Evolutionary conservation across 805 yeast genomes (phyloP).

Genomic region (Wickerhamomyces alni): DNA sequence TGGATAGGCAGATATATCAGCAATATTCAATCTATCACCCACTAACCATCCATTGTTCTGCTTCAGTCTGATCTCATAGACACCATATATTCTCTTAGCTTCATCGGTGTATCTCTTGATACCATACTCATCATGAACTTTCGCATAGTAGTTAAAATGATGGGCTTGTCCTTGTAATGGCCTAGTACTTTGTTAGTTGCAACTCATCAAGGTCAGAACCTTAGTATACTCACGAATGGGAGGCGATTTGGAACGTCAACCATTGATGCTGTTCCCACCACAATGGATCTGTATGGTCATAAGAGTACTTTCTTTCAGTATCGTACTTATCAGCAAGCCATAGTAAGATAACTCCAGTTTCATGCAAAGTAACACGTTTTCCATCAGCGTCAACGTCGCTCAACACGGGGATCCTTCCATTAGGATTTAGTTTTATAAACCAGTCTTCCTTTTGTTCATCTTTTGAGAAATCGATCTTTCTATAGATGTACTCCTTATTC

Average conservation of each 20-base stretch:
- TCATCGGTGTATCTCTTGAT: constrained; percentile 44
- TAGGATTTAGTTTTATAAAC: constrained; percentile 49
- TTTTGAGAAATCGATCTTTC: constrained; percentile 34
- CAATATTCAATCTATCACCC: constrained; percentile 49
- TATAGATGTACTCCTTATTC: constrained; percentile 23
- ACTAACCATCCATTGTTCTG: constrained; percentile 46
- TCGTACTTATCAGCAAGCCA: constrained; percentile 57
- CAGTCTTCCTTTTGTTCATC: constrained; percentile 47
- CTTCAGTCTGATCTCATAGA: constrained; percentile 42
- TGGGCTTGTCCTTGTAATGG: constrained; percentile 49
- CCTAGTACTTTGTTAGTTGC: not conserved
- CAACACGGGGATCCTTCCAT: constrained; percentile 56
- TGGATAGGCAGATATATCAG: constrained; percentile 43
- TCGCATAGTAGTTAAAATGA: constrained; percentile 38
- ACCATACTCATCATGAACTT: constrained; percentile 44
- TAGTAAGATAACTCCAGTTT: constrained; percentile 52
- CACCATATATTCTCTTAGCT: constrained; percentile 42
- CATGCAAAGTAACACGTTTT: constrained; percentile 37
- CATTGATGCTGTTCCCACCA: constrained; percentile 48
- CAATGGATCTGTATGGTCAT: constrained; percentile 27
- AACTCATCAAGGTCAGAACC: too few species aligned
- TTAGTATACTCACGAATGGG: constrained; percentile 29
- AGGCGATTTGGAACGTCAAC: constrained; percentile 49
- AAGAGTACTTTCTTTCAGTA: constrained; percentile 34
- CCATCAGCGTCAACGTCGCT: constrained; percentile 30